Evolutionary conservation across 345 rosid species (phyloP), one percentile per base, ranked within the genome.

Genomic region (Hibiscus trionum): DNA sequence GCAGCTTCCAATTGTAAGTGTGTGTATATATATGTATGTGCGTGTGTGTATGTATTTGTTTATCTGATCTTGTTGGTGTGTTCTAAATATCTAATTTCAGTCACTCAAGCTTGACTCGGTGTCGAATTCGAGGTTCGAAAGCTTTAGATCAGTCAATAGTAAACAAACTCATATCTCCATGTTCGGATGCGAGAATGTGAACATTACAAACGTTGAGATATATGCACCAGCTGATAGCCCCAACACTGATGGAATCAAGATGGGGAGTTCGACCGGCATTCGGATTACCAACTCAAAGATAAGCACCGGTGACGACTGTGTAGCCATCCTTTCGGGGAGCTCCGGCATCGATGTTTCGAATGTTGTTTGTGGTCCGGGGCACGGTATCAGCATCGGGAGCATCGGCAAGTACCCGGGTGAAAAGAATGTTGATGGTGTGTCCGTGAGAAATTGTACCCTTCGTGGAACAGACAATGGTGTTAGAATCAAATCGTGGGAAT

Each of bases 311-410:
- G 88, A 85, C 26, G 84, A 85, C 61, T 85, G 88, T 47, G 61
- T 85, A 3, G 72, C 86, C 65, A 77, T 85, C 7, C 72, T 82
- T 14, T 56, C 88, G 2, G 88, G 88, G 2, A 66, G 84, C 75
- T 56, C 11, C 5, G 71, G 80, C 15, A 77, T 82, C n/a, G 52
- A 75, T 35, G 64, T 85, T 12, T 72, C 67, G 21, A 33, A 76
- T 46, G 73, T 85, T 29, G 31, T 47, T 1, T 85, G 88, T 31
- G 88, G 88, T 21, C 88, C 86, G 5, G 77, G 88, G 29, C 88
- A 85, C 17, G 88, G 88, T 49, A 85, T 85, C 46, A 82, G 88
- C 68, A 72, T 85, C 2, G 88, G 88, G 11, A 85, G 88, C 72
- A 72, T 80, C 2, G 88, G 88, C 16, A 75, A 66, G 58, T 70